Evolutionary conservation across 768 basidiomycete species (phyloP), one percentile per base, ranked within the genome.

Genomic region (Tricholoma furcatifolium): DNA sequence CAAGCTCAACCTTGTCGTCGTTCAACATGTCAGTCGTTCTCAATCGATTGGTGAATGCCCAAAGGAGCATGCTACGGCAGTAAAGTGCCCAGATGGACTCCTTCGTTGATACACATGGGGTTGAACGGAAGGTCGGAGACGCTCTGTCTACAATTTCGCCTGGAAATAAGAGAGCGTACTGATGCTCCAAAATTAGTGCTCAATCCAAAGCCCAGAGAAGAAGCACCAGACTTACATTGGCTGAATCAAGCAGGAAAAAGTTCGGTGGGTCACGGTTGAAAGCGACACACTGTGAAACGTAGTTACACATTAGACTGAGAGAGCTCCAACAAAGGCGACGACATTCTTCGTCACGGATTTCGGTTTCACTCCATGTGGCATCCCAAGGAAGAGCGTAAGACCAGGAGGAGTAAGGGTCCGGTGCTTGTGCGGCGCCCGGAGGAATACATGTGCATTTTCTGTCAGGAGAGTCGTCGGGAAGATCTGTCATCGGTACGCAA

Each of bases 71-170:
- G 63, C 82, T 83, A 31, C 90, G 83, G 67, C 88, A 90, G 60
- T 89, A 89, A 23, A 92, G 71, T 0, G 87, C 89, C 89, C 89
- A 91, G 1, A 92, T 77, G 14, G 85, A 84, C 56, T 91, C 87
- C 64, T 90, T 91, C 14, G 84, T 77, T 15, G 84, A 84, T 31
- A 75, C 76, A 30, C 70, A 68, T 50, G 74, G 71, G 48, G 69
- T 69, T 20, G 72, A 68, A 38, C 70, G 67, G 51, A 72, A 74
- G 31, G 62, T 60, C 17, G 67, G 69, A 6, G 79, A 71, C 17
- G 68, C 62, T 46, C 81, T 80, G 61, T 84, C 81, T 39, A 77
- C 69, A 6, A 79, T 76, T 67, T 92, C 89, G 1, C 87, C 88
- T 1, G 90, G 90, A 66, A 91, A 91, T 38, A 90, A 71, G 8